These are phyloP conservation scores for Phyllachora maydis DNA, from an alignment of 2,329 filamentous ascomycete genomes.

Conservation along the genomic window DNA sequence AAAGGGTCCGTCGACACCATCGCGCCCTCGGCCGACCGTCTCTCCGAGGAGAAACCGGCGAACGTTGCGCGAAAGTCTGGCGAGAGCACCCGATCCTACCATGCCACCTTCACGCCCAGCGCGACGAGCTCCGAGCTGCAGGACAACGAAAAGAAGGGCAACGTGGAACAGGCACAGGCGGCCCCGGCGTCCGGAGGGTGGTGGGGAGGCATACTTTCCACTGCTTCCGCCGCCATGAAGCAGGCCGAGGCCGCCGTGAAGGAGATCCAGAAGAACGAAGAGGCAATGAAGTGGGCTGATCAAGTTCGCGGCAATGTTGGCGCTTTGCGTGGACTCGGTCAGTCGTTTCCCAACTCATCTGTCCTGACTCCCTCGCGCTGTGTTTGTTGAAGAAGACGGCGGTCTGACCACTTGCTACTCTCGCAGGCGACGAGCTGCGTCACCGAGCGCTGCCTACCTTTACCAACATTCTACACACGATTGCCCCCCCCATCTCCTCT, in stretches of 20 bases:
- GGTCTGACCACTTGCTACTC: conserved; percentile 3
- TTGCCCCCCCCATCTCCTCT: conserved; percentile 88
- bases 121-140: conserved; percentile 41
- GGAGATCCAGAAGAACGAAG: conserved; percentile 89
- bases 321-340: conserved; percentile 56
- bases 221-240: conserved; percentile 71
- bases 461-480: conserved; percentile 80
- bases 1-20: conserved; percentile 26
- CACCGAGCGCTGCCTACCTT: conserved; percentile 84
- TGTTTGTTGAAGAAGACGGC: conserved; percentile 1
- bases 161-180: conserved; percentile 19
- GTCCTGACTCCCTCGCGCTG: neutral
- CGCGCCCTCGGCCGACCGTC: conserved; percentile 26
- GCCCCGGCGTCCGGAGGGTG: conserved; percentile 44
- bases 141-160: conserved; percentile 30
- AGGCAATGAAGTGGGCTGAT: conserved; percentile 89
- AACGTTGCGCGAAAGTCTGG: conserved; percentile 44
- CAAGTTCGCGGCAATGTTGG: conserved; percentile 82
- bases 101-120: conserved; percentile 50
- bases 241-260: conserved; percentile 85
- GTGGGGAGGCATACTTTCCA: conserved; percentile 76
- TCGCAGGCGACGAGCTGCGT: conserved; percentile 63
- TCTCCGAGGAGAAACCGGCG: conserved; percentile 41
- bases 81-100: conserved; percentile 54
- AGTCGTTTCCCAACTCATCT: conserved; percentile 6